These are phyloP conservation scores for Penicillium silybi DNA, from an alignment of 495 filamentous ascomycete species.

Conservation along the genomic window DNA sequence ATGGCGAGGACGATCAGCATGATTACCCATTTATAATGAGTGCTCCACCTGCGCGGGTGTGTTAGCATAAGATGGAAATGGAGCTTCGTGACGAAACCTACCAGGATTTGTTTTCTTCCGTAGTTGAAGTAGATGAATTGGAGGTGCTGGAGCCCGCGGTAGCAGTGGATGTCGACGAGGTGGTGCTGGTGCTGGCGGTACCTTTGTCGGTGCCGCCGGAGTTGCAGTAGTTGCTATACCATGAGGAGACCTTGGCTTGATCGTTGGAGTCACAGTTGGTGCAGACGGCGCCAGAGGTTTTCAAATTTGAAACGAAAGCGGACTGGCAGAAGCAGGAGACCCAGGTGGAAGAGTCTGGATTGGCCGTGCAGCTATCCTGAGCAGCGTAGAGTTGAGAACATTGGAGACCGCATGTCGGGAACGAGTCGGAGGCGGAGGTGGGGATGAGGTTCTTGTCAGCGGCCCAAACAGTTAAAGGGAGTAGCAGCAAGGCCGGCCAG, in stretches of 20 bases:
- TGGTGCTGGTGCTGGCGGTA: constrained; percentile 10
- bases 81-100: constrained; percentile 11
- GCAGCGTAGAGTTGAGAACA: constrained; percentile 46
- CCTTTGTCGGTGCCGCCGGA: constrained; percentile 18
- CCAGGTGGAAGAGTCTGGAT: constrained; percentile 33
- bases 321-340: constrained; percentile 56
- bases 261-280: constrained; percentile 34
- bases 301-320: constrained; percentile 34
- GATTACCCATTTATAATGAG: constrained; percentile 51
- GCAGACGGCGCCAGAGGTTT: constrained; percentile 33
- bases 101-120: constrained; percentile 22
- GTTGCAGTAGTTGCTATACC: constrained; percentile 47
- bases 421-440: constrained; percentile 31
- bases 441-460: constrained; percentile 26
- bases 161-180: constrained; percentile 11
- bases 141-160: constrained; percentile 8
- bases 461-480: constrained; percentile 11
- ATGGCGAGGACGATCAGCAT: constrained; percentile 51
- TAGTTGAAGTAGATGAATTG: constrained; percentile 1
- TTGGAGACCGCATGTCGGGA: constrained; percentile 49
- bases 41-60: constrained; percentile 37
- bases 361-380: constrained; percentile 39
- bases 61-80: neutral
- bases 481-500: constrained; percentile 8
- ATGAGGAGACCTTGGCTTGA: constrained; percentile 39